These are phyloP conservation scores for Papilionanthe hybrid DNA, from an alignment of 116 monocot genomes.

Conservation along the genomic window DNA sequence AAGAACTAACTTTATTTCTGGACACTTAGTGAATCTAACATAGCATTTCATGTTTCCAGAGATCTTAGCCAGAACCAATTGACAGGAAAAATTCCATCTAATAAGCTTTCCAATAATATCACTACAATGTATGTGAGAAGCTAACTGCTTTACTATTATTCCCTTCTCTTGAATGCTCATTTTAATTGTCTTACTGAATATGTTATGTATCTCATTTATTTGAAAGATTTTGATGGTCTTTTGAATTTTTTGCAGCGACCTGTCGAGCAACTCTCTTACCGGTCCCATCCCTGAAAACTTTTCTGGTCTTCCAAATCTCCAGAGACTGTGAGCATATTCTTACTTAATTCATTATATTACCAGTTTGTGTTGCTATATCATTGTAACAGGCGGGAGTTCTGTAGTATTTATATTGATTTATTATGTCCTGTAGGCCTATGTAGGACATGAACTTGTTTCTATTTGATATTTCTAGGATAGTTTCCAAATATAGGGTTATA, in stretches of 20 bases:
- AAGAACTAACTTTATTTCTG: not conserved
- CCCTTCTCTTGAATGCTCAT: not conserved
- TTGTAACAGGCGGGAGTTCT: not conserved
- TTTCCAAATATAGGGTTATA: not conserved
- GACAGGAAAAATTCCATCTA: slow-evolving; percentile 68
- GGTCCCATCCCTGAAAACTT: slow-evolving; percentile 77
- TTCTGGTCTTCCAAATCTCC: slow-evolving; percentile 73
- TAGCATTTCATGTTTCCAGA: slow-evolving; percentile 39
- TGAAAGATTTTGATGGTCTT: not conserved
- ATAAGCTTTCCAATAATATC: slow-evolving; percentile 69
- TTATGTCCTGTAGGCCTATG: not conserved
- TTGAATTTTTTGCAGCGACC: slow-evolving; percentile 50
- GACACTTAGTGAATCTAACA: not conserved
- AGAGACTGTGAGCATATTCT: slow-evolving; percentile 63
- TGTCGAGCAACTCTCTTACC: slow-evolving; percentile 70
- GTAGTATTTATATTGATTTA: not conserved
- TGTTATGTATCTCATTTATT: not conserved
- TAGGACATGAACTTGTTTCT: not conserved
- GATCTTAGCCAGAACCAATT: slow-evolving; percentile 88
- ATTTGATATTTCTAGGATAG: not conserved
- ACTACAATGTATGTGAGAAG: slow-evolving; percentile 71
- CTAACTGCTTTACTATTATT: not conserved
- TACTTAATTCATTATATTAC: slow-evolving; percentile 16
- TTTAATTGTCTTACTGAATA: not conserved
- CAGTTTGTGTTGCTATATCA: not conserved